These are phyloP conservation scores for Xylaria sp. DNA, from an alignment of 2,329 filamentous ascomycete species.

Conservation along the genomic window DNA sequence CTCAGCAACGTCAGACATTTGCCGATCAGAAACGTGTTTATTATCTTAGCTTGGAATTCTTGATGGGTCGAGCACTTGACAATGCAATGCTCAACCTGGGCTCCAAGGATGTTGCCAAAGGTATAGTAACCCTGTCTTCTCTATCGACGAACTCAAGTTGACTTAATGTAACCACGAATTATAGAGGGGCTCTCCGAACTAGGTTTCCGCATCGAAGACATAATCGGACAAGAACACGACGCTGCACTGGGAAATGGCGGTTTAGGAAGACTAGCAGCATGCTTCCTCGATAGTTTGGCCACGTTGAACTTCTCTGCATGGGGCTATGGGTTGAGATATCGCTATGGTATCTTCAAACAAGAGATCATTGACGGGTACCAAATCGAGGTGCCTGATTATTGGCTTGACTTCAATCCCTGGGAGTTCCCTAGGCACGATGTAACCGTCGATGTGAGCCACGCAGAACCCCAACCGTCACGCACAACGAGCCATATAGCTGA, in stretches of 20 bases:
- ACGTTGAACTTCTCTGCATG: constrained; percentile 95
- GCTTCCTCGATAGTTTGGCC: constrained; percentile 95
- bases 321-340: constrained; percentile 95
- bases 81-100: constrained; percentile 98
- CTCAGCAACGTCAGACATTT: constrained; percentile 94
- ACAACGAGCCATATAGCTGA: constrained; percentile 11
- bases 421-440: constrained; percentile 97
- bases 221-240: constrained; percentile 94
- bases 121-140: constrained; percentile 58
- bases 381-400: constrained; percentile 98
- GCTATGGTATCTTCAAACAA: constrained; percentile 99
- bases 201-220: constrained; percentile 96
- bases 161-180: constrained; percentile 26
- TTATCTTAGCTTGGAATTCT: constrained; percentile 95
- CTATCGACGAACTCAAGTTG: not conserved
- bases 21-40: constrained; percentile 93
- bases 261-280: constrained; percentile 91
- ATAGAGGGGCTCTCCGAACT: constrained; percentile 86
- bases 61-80: constrained; percentile 96
- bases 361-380: constrained; percentile 98
- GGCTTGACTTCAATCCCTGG: constrained; percentile 99
- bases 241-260: constrained; percentile 96
- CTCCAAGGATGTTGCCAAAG: constrained; percentile 82
- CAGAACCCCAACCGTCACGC: not conserved
- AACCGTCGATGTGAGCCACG: constrained; percentile 77